A percentile compares a stretch with the other conserved stretches of the same genome.
Conservation (phyloP, 116 monocot genomes). For the Trichopus zeylanicus region DNA sequence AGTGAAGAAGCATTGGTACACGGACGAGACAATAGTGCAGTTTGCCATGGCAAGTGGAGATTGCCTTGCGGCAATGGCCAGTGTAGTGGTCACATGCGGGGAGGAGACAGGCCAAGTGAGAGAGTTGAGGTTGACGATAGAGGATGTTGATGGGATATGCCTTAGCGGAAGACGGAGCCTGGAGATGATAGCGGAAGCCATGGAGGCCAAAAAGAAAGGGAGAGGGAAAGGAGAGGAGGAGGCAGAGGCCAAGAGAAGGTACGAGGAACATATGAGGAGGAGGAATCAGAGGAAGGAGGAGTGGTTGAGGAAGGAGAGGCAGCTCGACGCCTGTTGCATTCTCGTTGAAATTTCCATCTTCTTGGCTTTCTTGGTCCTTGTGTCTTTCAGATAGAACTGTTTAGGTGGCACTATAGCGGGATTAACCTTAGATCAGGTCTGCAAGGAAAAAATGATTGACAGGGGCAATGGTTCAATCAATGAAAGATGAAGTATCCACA, state of each 20-base stretch:
- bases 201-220: slow-evolving; percentile 18
- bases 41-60: slow-evolving; percentile 26
- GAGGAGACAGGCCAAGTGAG: slow-evolving; percentile 27
- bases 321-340: slow-evolving; percentile 11
- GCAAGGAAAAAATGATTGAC: too few relatives aligned
- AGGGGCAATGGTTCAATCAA: too few relatives aligned
- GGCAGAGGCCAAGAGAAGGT: too few relatives aligned
- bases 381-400: too few relatives aligned
- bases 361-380: too few relatives aligned
- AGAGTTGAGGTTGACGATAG: slow-evolving; percentile 40
- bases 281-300: slow-evolving; percentile 16
- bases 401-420: too few relatives aligned
- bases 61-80: slow-evolving; percentile 9
- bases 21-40: slow-evolving; percentile 36
- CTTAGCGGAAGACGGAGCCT: slow-evolving; percentile 47
- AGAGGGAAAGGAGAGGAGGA: background rate
- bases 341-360: slow-evolving; percentile 14
- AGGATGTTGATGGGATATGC: slow-evolving; percentile 41
- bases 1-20: slow-evolving; percentile 43
- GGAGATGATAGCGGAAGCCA: slow-evolving; percentile 12
- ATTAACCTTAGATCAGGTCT: too few relatives aligned
- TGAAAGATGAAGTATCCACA: too few relatives aligned
- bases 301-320: too few relatives aligned
- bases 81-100: slow-evolving; percentile 30
- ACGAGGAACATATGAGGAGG: slow-evolving; percentile 5